Evolutionary conservation across 2,329 filamentous ascomycete genomes (phyloP).

Genomic region (Trichoderma koningii): DNA sequence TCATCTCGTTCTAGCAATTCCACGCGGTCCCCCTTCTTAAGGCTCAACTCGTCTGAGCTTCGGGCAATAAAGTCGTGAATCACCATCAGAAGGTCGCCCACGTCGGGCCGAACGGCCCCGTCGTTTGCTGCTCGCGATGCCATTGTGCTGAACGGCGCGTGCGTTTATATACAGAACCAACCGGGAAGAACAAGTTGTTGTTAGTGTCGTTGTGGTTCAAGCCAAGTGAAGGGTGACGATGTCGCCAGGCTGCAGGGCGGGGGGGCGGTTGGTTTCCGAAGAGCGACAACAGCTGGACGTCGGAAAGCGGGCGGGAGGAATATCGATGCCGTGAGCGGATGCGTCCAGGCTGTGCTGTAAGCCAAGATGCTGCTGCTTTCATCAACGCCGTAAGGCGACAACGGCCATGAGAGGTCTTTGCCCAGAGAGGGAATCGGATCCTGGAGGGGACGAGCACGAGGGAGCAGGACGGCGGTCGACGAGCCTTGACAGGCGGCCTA

Average conservation of each 20-base stretch:
- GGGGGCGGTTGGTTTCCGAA: background rate
- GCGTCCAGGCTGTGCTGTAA: background rate
- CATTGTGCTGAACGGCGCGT: constrained; percentile 31
- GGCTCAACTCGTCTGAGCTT: constrained; percentile 87
- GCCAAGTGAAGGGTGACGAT: background rate
- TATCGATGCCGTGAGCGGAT: constrained; percentile 1
- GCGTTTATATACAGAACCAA: background rate
- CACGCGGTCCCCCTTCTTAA: constrained; percentile 81
- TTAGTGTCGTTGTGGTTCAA: too few relatives aligned
- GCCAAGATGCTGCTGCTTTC: constrained; percentile 8
- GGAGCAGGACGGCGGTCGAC: background rate
- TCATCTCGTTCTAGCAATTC: constrained; percentile 84
- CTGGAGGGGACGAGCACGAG: background rate
- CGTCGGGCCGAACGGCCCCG: constrained; percentile 53
- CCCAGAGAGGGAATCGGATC: background rate
- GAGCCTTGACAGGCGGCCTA: background rate
- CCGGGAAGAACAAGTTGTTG: background rate
- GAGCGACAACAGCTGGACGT: background rate
- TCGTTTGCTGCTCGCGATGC: constrained; percentile 46
- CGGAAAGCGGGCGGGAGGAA: background rate
- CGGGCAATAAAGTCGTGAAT: constrained; percentile 89
- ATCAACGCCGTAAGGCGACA: constrained; percentile 4
- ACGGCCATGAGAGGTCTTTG: constrained; percentile 3
- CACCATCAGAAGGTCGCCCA: constrained; percentile 69
- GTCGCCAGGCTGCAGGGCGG: background rate